These are phyloP conservation scores for Lactarius sp. DNA, from an alignment of 768 basidiomycete genomes.

Conservation along the genomic window DNA sequence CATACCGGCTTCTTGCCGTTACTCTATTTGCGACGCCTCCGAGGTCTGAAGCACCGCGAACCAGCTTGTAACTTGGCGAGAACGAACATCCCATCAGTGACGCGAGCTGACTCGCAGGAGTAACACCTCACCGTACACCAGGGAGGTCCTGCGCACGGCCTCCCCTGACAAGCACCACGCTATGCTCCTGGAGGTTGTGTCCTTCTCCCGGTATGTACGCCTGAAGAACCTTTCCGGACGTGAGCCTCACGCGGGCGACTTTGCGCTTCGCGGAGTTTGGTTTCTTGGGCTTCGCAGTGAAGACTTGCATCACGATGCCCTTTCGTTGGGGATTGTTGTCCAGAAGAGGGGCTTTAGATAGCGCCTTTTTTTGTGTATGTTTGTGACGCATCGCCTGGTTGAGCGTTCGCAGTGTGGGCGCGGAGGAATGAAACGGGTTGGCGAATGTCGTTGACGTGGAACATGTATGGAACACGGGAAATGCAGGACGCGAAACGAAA, in stretches of 20 bases:
- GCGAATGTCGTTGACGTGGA: conserved; percentile 28
- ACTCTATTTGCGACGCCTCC: conserved; percentile 82
- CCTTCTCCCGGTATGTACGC: conserved; percentile 98
- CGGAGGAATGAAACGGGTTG: conserved; percentile 60
- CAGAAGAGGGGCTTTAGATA: conserved; percentile 75
- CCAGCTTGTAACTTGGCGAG: conserved; percentile 77
- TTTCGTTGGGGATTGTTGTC: conserved; percentile 79
- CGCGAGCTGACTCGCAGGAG: neutral
- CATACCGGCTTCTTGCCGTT: conserved; percentile 86
- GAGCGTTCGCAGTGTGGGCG: conserved; percentile 59
- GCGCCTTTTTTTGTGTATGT: conserved; percentile 40
- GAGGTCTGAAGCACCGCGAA: conserved; percentile 89
- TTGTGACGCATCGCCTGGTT: conserved; percentile 87
- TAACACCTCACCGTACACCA: conserved; percentile 74
- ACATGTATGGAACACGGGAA: conserved; percentile 19
- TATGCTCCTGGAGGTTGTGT: conserved; percentile 96
- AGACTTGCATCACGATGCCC: conserved; percentile 81
- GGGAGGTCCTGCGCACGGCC: conserved; percentile 97
- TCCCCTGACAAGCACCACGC: conserved; percentile 90
- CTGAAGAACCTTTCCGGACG: conserved; percentile 82
- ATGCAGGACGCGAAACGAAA: conserved; percentile 9
- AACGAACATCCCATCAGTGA: neutral
- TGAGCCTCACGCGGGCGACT: conserved; percentile 89
- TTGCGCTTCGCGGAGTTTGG: conserved; percentile 99
- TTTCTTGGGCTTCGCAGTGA: conserved; percentile 88